phyloP scores from a whole-genome alignment of 2,329 filamentous ascomycete species.

The Samsoniella hepiali region DNA sequence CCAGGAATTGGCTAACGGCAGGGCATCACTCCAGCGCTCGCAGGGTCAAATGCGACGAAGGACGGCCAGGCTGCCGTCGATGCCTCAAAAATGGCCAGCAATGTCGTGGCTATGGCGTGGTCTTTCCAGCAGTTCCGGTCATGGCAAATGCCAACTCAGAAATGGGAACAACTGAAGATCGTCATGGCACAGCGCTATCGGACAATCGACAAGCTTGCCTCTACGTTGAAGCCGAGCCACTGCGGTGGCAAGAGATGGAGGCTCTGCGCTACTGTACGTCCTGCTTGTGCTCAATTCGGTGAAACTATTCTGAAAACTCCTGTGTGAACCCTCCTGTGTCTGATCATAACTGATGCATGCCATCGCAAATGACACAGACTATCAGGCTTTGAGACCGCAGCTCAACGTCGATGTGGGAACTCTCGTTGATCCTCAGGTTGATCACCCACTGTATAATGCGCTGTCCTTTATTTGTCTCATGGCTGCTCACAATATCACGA shows the following conservation, averaged over 20 bases:
- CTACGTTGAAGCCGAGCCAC: background rate
- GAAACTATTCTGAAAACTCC: too few relatives aligned
- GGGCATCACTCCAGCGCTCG: conserved; percentile 16
- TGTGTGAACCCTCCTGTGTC: too few relatives aligned
- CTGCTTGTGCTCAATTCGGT: background rate
- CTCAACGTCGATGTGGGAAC: background rate
- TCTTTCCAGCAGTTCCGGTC: too few relatives aligned
- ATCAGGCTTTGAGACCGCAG: background rate
- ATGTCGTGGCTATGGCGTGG: background rate
- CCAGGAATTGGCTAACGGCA: background rate
- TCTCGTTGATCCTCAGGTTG: background rate
- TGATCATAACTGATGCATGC: background rate
- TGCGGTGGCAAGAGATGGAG: background rate
- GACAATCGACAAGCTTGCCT: background rate
- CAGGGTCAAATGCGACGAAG: conserved; percentile 45
- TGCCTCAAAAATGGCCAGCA: conserved; percentile 23
- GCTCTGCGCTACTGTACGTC: background rate
- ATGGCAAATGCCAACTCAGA: background rate
- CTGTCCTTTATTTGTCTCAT: background rate
- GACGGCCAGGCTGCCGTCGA: conserved; percentile 32
- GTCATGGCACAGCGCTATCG: too few relatives aligned
- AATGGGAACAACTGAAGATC: background rate
- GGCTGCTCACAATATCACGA: background rate
- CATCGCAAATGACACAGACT: background rate
- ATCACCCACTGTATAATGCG: background rate